Base-by-base conservation (phyloP, 495 filamentous ascomycete species). In the Podospora appendiculata region DNA sequence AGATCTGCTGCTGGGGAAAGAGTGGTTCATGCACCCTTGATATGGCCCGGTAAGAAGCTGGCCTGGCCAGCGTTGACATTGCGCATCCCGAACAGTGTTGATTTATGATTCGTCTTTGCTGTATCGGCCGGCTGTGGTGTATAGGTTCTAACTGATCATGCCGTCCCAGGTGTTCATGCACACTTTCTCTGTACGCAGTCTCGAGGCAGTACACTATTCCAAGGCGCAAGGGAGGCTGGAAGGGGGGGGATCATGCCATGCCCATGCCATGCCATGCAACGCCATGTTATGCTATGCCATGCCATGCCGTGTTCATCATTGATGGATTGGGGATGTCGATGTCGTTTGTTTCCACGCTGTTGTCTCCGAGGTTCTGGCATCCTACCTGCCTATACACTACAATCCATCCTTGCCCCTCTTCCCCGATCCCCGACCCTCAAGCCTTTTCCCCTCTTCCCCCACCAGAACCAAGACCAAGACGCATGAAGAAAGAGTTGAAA, bases 211-310 rank as follows among this genome's bases (percentile, higher is more conserved):
- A 6, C 34, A 36, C 34, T 13, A 13, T 38, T 13, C 9, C 7
- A 10, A 38, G 7, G 36, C 7, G 36, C 36, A 13, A 13, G 36
- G 36, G 13, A 38, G 9, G 36, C 3, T 3, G 36, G 7, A 17
- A 16, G 6, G 41, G 16, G 8, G 13, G 25, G 25, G 25, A 25
- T 25, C 25, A 25, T 5, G 25, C 2, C 25, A 38, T 38, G 36
- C 36, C 36, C 36, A 11, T 10, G 13, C 36, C 25, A 36, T 51
- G 49, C 41, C 13, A 49, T 49, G 47, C 16, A 17, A 49, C 41
- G 47, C 36, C 47, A 49, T 49, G 48, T n/a, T 16, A 49, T 49
- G 47, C 16, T 36, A 49, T 49, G 47, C 36, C 47, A 49, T 49
- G 48, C 48, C 36, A 50, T 45, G 33, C 36, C 41, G 45, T 45